Evolutionary conservation across 768 basidiomycete species (phyloP), one percentile per base, ranked within the genome.

Genomic region (Tulasnella sp.): DNA sequence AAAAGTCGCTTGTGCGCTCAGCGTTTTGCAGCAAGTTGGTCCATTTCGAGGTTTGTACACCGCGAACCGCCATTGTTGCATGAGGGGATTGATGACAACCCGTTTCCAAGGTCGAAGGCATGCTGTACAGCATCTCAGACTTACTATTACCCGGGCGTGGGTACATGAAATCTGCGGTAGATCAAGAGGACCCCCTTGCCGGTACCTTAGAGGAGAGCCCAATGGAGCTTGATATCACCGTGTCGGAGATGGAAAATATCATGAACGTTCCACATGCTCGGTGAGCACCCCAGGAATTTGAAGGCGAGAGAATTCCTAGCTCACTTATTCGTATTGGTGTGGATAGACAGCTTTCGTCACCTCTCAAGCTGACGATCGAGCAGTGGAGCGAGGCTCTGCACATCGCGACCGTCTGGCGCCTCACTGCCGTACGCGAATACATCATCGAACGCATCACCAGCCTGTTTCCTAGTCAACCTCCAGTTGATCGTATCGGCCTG

Each of bases 391-490:
- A 44, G 7, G 50, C 50, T 8, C 58, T 59, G 1, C 47, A 50
- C 30, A 29, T 59, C 15, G 58, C 58, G 29, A 59, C 58, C 15
- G 34, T 59, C 29, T 50, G 58, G 58, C 19, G 17, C 32, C 49
- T 50, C 23, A 38, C 44, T n/a, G 44, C 23, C 17, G 9, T 58
- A 42, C n/a, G 56, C 26, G 23, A 45, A 5, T 23, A 26, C 7
- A 38, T 38, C 44, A 30, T 58, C 23, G 13, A 13, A 2, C 24
- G 32, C 1, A 49, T 58, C 26, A 45, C 44, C 42, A 32, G 23
- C 5, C 9, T 1, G 3, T 27, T n/a, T 13, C 17, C 24, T 13
- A 9, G 3, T 15, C n/a, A n/a, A 8, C 30, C 44, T n/a, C 45
- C 56, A 15, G 17, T 58, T 9, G 56, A 58, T 4, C 24, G 44